A percentile compares a stretch with the other conserved stretches of the same genome.
These are phyloP conservation scores for Phaeodactylum tricornutum DNA, from an alignment of 108 stramenopile species.

Conservation along the genomic window DNA sequence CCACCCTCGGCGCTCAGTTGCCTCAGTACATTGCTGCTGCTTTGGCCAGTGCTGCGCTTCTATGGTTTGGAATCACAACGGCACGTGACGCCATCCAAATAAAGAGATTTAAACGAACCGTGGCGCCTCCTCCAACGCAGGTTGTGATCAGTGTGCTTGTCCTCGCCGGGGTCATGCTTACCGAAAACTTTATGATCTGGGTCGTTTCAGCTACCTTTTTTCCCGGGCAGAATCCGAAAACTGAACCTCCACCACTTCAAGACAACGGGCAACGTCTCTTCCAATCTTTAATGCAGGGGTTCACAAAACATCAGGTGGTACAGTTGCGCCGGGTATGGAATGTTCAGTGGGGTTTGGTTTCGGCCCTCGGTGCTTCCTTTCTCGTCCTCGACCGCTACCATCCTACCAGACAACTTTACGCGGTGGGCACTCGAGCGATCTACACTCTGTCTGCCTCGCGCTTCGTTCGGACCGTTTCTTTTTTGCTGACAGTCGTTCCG, in stretches of 20 bases:
- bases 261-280: slow-evolving; percentile 62
- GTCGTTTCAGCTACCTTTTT: slow-evolving; percentile 71
- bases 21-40: neutral
- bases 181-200: slow-evolving; percentile 79
- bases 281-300: slow-evolving; percentile 24
- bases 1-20: neutral
- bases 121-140: neutral
- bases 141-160: slow-evolving; percentile 6
- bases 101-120: neutral
- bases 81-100: neutral
- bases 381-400: slow-evolving; percentile 44
- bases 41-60: neutral
- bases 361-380: slow-evolving; percentile 44
- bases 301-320: slow-evolving; percentile 46
- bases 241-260: slow-evolving; percentile 47
- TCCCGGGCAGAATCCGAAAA: slow-evolving; percentile 19
- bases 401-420: slow-evolving; percentile 35
- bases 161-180: slow-evolving; percentile 38
- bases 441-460: slow-evolving; percentile 47
- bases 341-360: slow-evolving; percentile 64
- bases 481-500: slow-evolving; percentile 64
- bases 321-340: slow-evolving; percentile 45
- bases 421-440: slow-evolving; percentile 40
- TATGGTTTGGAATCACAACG: neutral
- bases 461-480: slow-evolving; percentile 54